Evolutionary conservation across 495 filamentous ascomycete genomes (phyloP), one percentile per base, ranked within the genome.

Genomic region (Sporormia fimetaria): DNA sequence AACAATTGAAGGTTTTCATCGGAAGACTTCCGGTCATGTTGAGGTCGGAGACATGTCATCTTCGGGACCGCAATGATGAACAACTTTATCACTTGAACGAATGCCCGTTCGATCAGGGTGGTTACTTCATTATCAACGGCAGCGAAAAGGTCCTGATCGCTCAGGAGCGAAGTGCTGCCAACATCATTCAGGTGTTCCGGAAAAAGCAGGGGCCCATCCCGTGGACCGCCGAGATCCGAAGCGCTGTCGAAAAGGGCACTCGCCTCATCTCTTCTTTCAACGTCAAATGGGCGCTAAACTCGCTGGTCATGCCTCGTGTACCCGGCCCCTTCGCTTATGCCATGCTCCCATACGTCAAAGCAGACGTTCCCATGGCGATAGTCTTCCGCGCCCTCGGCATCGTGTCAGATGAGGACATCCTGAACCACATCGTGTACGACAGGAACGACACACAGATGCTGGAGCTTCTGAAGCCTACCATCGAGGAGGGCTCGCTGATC

Each of bases 41-140:
- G 40, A 93, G 94, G 64, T 92, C 84, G 2, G 81, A 87, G 56
- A 83, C 87, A 49, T 99, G 90, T 66, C 80, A 85, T 36, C 63
- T 99, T 47, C 80, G 80, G 52, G 76, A 81, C 42, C 69, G 87
- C 52, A 71, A 70, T 35, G 87, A 95, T 44, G 74, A 83, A 37
- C 75, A 79, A 12, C 69, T 96, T 1, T 94, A 88, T 55, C 67
- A 76, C 8, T 77, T 83, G 62, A 88, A 88, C 56, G 90, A 99
- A 62, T 99, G 90, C 41, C 90, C 92, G 0, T 96, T 93, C 60
- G 90, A 99, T 56, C 88, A 90, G 49, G 90, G 90, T 33, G 90
- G 90, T 41, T 99, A 99, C 52, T 99, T 99, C 60, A 80, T 99
- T 45, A 96, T 99, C 65, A 99, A 96, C 63, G 90, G 90, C n/a